These are phyloP conservation scores for Silene vulgaris DNA, from an alignment of 179 eudicot species.

Conservation along the genomic window DNA sequence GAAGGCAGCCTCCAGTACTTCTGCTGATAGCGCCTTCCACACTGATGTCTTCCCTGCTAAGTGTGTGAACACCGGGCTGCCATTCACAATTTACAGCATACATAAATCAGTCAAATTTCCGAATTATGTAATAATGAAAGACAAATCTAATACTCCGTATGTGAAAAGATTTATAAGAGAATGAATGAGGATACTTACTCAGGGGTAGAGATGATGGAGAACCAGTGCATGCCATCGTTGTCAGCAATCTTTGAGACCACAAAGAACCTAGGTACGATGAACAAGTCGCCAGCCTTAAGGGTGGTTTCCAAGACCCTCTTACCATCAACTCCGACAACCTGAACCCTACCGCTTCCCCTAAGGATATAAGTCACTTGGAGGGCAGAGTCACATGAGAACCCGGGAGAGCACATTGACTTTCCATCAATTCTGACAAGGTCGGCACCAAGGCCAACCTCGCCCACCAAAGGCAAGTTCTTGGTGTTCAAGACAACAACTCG, in stretches of 20 bases:
- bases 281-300: slow-evolving; percentile 53
- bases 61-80: slow-evolving; percentile 80
- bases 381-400: slow-evolving; percentile 81
- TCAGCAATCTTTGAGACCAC: slow-evolving; percentile 76
- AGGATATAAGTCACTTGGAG: slow-evolving; percentile 68
- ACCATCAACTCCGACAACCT: slow-evolving; percentile 80
- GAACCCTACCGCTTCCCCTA: slow-evolving; percentile 74
- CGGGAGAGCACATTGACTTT: slow-evolving; percentile 75
- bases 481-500: slow-evolving; percentile 69
- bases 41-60: slow-evolving; percentile 66
- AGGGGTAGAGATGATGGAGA: slow-evolving; percentile 76
- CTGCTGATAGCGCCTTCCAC: slow-evolving; percentile 72
- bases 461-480: slow-evolving; percentile 76
- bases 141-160: background rate
- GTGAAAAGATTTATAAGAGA: background rate
- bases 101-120: background rate
- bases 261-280: slow-evolving; percentile 76
- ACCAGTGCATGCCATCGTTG: slow-evolving; percentile 73
- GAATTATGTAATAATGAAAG: no score
- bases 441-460: slow-evolving; percentile 76
- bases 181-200: slow-evolving; percentile 38
- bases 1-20: slow-evolving; percentile 63
- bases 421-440: slow-evolving; percentile 68
- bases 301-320: slow-evolving; percentile 62
- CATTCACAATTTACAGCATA: background rate